A percentile compares a stretch with the other conserved stretches of the same genome.
Evolutionary conservation across 169 alveolate genomes (phyloP).

Genomic region (Cryptosporidium ubiquitum): DNA sequence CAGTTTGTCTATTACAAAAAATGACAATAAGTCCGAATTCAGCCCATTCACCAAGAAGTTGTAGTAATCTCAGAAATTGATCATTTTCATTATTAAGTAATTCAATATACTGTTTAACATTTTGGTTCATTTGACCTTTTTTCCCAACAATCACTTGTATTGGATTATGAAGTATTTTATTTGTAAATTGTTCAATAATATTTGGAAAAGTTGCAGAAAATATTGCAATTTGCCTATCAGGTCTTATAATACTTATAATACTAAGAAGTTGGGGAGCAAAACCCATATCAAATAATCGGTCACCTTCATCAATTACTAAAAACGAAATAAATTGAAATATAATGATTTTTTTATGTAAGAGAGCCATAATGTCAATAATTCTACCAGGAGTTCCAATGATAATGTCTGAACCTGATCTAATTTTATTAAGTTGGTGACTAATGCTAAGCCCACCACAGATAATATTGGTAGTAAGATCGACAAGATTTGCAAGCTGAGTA

Average conservation of each 20-base stretch:
- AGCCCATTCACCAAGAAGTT: slow-evolving; percentile 95
- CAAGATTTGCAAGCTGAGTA: slow-evolving; percentile 68
- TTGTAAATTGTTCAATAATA: slow-evolving; percentile 94
- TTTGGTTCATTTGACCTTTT: slow-evolving; percentile 91
- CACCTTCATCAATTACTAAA: slow-evolving; percentile 99
- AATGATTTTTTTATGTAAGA: slow-evolving; percentile 91
- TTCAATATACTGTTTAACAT: slow-evolving; percentile 94
- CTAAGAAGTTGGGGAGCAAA: slow-evolving; percentile 96
- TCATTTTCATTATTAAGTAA: slow-evolving; percentile 87
- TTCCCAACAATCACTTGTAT: slow-evolving; percentile 93
- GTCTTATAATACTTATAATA: slow-evolving; percentile 90
- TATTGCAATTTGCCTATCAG: slow-evolving; percentile 95
- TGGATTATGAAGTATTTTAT: slow-evolving; percentile 94
- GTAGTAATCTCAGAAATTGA: slow-evolving; percentile 89
- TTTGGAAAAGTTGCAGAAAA: slow-evolving; percentile 99
- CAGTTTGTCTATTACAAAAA: slow-evolving; percentile 95
- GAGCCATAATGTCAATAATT: slow-evolving; percentile 92
- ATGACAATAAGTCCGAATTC: slow-evolving; percentile 94
- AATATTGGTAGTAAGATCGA: slow-evolving; percentile 27
- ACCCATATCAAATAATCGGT: slow-evolving; percentile 97
- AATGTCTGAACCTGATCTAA: slow-evolving; percentile 95
- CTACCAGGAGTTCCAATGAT: slow-evolving; percentile 98
- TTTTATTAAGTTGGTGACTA: slow-evolving; percentile 88
- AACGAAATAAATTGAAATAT: slow-evolving; percentile 93
- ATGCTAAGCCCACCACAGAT: slow-evolving; percentile 96